Evolutionary conservation across 2,329 filamentous ascomycete genomes (phyloP), one percentile per base, ranked within the genome.

Genomic region (Plenodomus lindquistii): DNA sequence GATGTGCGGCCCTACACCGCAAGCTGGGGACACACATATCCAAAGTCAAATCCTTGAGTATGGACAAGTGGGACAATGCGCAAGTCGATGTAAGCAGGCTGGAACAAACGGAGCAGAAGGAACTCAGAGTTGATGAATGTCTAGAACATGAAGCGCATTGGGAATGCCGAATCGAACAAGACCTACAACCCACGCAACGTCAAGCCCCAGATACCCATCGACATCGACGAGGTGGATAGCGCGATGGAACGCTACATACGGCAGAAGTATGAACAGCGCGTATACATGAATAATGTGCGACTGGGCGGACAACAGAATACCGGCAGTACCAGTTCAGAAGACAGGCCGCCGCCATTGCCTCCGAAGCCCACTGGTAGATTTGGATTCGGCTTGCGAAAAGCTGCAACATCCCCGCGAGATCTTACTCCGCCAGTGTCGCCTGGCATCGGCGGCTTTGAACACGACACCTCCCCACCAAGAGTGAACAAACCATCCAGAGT

Each of bases 1-100:
- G 94, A 71, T 99, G 94, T 79, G 94, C 92, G 44, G 84, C 91
- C 45, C 83, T 97, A 67, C 94, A 99, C 78, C 89, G 94, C 68
- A 97, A 97, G 76, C 80, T 99, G 66, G 94, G 94, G 53, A 97
- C 94, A 35, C 94, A 99, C 74, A 91, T 99, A 55, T 97, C 92
- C 59, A 99, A 99, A 74, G 91, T 99, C 78, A 99, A 99, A 75
- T 97, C 92, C 31, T 75, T 99, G 76, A 97, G 89, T 73, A 97
- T 99, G 92, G 94, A 99, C 75, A 94, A 88, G 60, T 99, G 94
- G 94, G 86, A 89, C 40, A 87, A 87, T 66, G 94, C 97, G 52
- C 94, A 99, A 76, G 92, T 99, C 56, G 94, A 99, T 76, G 92
- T 96, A 79, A 75, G 83, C 36, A 31, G 10, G 9, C 9, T 4